Evolutionary conservation across 257 asterid species (phyloP), one percentile per base, ranked within the genome.

Genomic region (Cruciata laevipes): DNA sequence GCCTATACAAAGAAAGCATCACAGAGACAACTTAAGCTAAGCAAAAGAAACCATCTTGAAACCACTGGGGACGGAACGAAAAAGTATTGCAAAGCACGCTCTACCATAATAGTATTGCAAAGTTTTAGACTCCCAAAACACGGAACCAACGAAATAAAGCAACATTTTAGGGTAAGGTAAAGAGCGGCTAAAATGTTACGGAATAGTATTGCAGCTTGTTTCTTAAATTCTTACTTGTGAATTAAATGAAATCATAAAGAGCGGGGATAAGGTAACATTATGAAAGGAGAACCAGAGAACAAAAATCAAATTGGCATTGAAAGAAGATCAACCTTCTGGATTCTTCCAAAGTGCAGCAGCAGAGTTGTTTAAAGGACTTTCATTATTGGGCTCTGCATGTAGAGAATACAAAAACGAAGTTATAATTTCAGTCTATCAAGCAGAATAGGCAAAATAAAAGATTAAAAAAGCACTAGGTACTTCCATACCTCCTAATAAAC

Each of bases 291-390:
- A 56, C 30, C 1, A 32, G 31, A 56, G 3, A 7, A 52, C 7
- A 20, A 20, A 53, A 53, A 38, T 3, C 11, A 32, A 55, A 24
- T 17, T 37, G 47, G 40, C 61, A 64, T 37, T 16, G 23, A 63
- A 68, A 42, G 62, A 72, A 57, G 62, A 31, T 71, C 14, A 53
- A 87, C 95, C 95, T 83, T 85, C 86, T 32, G 77, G 81, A 75
- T 81, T 85, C 78, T 87, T 87, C 95, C 95, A 87, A 72, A 85
- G 91, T 57, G 86, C 71, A 71, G 95, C 91, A 80, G 95, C 95
- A 51, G 87, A 83, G 74, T 78, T 77, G 77, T 87, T 87, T 60
- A 87, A 82, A 77, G 95, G 95, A 74, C 91, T 85, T 73, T 87
- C 89, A 8, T 10, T 83, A 73, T 87, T 87, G 61, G 95, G 91